These are phyloP conservation scores for Pleurotus salmoneostramineus DNA, from an alignment of 768 basidiomycete species.

Conservation along the genomic window DNA sequence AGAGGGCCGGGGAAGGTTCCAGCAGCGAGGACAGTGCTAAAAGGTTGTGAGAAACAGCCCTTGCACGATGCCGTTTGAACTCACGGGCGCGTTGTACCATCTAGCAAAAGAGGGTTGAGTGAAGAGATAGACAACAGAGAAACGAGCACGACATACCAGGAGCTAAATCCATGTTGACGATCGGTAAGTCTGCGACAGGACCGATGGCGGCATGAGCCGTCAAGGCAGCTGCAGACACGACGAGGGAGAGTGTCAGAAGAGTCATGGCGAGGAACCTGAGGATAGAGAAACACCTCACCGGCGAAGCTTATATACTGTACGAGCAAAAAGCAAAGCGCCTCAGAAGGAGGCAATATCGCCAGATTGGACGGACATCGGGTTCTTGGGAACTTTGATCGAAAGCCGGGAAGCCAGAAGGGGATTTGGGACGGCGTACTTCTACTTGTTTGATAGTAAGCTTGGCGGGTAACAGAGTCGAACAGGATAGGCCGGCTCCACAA, in stretches of 20 bases:
- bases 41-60: neutral
- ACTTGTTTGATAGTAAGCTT: neutral
- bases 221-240: neutral
- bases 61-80: neutral
- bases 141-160: neutral
- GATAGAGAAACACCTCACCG: neutral
- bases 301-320: neutral
- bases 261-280: neutral
- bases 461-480: too few species aligned
- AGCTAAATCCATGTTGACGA: constrained; percentile 2
- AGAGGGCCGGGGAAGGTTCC: constrained; percentile 7
- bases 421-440: neutral
- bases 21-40: constrained; percentile 3
- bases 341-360: neutral
- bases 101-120: neutral
- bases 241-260: neutral
- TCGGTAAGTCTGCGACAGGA: constrained; percentile 1
- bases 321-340: neutral
- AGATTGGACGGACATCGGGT: neutral
- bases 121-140: neutral
- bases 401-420: neutral
- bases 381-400: neutral
- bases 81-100: neutral
- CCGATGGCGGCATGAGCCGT: neutral
- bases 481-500: too few species aligned